Evolutionary conservation across 139 green algal genomes (phyloP), one percentile per base, ranked within the genome.

Genomic region (Gonium pectorale): DNA sequence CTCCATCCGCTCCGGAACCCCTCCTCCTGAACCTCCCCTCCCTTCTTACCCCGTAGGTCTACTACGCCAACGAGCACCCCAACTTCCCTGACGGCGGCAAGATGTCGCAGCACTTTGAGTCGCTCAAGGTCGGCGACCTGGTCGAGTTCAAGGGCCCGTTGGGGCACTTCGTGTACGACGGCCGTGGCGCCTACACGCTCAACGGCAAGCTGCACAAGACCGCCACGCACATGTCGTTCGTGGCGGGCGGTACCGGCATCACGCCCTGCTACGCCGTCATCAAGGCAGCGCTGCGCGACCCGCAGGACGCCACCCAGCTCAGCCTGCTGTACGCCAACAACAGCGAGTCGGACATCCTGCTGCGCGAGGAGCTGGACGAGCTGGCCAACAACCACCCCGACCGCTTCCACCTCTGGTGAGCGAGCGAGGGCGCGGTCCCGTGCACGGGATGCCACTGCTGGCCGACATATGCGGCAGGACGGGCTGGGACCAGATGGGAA

Each of bases 261-360:
- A 95, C 92, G 51, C 93, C 88, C 35, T 80, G 67, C 44, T 91
- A 91, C 71, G 92, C 96, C 88, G 89, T 97, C 40, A 93, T 95
- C 80, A 92, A 95, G 86, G 93, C 94, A 22, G 87, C 98, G 35
- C 83, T 98, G 29, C 90, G 92, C 63, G 92, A 99, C 86, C 70
- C 90, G 3, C 79, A 94, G 46, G 97, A 99, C 88, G 74, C 67
- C 37, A 99, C 96, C 1, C 74, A 93, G 87, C 88, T 99, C 22
- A 87, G 70, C 59, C 93, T 99, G n/a, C 54, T 99, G 63, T 99
- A 95, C 75, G 97, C 96, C 86, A 99, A 99, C 90, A 92, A 96
- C 86, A 95, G 83, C 3, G 90, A 95, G 67, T 92, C 96, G n/a
- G 97, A 99, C 92, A 99, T 99, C 73, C 89, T 99, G 67, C 91